phyloP scores from a whole-genome alignment of 1,284 basidiomycete species.

The Neonothopanus nambi region DNA sequence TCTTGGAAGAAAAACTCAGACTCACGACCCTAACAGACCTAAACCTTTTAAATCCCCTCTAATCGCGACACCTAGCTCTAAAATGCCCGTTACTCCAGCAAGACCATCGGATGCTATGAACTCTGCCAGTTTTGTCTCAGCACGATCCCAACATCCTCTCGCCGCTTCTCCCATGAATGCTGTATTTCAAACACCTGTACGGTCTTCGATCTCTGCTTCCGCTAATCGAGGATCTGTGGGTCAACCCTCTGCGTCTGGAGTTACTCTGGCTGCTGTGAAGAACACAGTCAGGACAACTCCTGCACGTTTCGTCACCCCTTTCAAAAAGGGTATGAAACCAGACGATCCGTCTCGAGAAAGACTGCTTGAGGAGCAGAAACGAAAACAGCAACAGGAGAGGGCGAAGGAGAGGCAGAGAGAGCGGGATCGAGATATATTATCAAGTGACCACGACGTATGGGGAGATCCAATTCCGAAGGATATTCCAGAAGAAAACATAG shows the following conservation, averaged over 20 bases:
- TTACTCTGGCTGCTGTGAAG: constrained; percentile 13
- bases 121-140: constrained; percentile 17
- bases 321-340: constrained; percentile 61
- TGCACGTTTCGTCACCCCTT: constrained; percentile 65
- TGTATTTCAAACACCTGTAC: constrained; percentile 19
- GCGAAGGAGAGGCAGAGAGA: too few relatives aligned
- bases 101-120: too few relatives aligned
- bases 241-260: constrained; percentile 19
- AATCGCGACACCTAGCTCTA: constrained; percentile 33
- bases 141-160: constrained; percentile 24
- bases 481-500: too few relatives aligned
- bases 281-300: constrained; percentile 31
- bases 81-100: constrained; percentile 14
- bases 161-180: constrained; percentile 17
- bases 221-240: constrained; percentile 26
- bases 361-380: constrained; percentile 24
- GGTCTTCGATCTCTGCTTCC: constrained; percentile 18
- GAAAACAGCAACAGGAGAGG: background rate
- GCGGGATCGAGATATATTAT: too few relatives aligned
- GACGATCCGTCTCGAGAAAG: constrained; percentile 48
- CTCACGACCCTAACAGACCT: constrained; percentile 25
- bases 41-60: constrained; percentile 61
- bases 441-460: constrained; percentile 4
- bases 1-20: constrained; percentile 27
- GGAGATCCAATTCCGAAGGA: too few relatives aligned